Evolutionary conservation across 2,329 filamentous ascomycete genomes (phyloP).

Genomic region (Neonectria magnoliae): DNA sequence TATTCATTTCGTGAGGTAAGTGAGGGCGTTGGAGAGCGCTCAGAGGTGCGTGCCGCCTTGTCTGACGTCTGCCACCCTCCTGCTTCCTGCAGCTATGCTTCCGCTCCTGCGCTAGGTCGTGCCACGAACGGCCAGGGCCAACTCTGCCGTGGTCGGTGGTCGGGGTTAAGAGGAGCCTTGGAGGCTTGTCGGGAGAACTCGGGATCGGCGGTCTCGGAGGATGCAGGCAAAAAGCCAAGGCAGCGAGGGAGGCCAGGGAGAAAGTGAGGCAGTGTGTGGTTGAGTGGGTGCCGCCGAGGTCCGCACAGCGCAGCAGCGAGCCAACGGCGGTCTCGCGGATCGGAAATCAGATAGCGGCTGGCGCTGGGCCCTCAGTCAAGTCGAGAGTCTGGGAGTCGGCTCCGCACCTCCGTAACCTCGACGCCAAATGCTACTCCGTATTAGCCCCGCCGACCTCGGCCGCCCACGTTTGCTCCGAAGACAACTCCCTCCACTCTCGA

Average conservation of each 20-base stretch:
- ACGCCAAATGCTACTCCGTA: slow-evolving; percentile 22
- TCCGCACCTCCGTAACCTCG: slow-evolving; percentile 34
- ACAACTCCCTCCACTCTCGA: slow-evolving; percentile 29
- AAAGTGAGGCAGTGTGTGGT: not conserved
- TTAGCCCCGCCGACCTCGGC: slow-evolving; percentile 39
- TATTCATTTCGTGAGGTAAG: slow-evolving; percentile 43
- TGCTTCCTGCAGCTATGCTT: slow-evolving; percentile 34
- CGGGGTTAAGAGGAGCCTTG: slow-evolving; percentile 27
- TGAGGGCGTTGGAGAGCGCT: slow-evolving; percentile 1
- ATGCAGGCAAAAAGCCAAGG: slow-evolving; percentile 18
- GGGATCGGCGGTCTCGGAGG: slow-evolving; percentile 30
- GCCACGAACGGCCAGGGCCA: slow-evolving; percentile 29
- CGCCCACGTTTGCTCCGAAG: slow-evolving; percentile 27
- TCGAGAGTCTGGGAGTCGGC: slow-evolving; percentile 24
- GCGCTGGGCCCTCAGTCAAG: slow-evolving; percentile 13
- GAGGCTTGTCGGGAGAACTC: slow-evolving; percentile 31
- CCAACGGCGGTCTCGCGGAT: slow-evolving; percentile 27
- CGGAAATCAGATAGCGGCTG: slow-evolving; percentile 34
- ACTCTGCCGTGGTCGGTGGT: slow-evolving; percentile 19
- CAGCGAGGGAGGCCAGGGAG: slow-evolving; percentile 7
- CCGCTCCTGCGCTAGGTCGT: slow-evolving; percentile 36
- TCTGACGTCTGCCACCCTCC: not conserved
- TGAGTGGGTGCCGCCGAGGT: slow-evolving; percentile 21
- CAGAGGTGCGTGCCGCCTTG: slow-evolving; percentile 3
- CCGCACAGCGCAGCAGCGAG: slow-evolving; percentile 14